phyloP scores from a whole-genome alignment of 2,329 filamentous ascomycete species.

The Trichoderma koningii region DNA sequence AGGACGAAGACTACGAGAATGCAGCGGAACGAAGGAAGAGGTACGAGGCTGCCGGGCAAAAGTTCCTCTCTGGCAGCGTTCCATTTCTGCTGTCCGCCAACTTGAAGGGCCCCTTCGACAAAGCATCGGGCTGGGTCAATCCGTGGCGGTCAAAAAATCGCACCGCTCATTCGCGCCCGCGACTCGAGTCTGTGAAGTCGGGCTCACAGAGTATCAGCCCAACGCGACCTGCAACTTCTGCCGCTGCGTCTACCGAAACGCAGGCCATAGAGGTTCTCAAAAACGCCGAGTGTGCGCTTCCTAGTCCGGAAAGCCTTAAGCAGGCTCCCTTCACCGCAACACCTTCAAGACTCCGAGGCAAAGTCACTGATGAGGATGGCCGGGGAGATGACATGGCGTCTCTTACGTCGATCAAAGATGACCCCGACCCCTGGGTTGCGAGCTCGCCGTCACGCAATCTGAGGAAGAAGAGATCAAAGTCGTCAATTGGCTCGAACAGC shows the following conservation, averaged over 20 bases:
- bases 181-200: not conserved
- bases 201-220: not conserved
- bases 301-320: conserved; percentile 46
- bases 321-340: conserved; percentile 36
- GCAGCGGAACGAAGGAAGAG: conserved; percentile 51
- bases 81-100: conserved; percentile 62
- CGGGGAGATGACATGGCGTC: conserved; percentile 38
- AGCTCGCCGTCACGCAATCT: conserved; percentile 2
- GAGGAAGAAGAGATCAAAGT: conserved; percentile 6
- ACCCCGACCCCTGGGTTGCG: conserved; percentile 29
- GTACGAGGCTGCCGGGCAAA: conserved; percentile 61
- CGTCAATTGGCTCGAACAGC: not conserved
- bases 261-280: conserved; percentile 11
- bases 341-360: conserved; percentile 38
- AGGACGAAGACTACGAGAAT: conserved; percentile 56
- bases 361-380: conserved; percentile 38
- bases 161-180: conserved; percentile 26
- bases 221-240: not conserved
- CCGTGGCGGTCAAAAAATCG: conserved; percentile 40
- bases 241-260: not conserved
- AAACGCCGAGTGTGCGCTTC: conserved; percentile 43
- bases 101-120: conserved; percentile 63
- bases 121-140: conserved; percentile 38
- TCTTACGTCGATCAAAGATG: conserved; percentile 13
- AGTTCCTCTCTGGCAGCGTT: conserved; percentile 58